Evolutionary conservation across 2,329 filamentous ascomycete species (phyloP).

Genomic region (Neospermospora avenae): DNA sequence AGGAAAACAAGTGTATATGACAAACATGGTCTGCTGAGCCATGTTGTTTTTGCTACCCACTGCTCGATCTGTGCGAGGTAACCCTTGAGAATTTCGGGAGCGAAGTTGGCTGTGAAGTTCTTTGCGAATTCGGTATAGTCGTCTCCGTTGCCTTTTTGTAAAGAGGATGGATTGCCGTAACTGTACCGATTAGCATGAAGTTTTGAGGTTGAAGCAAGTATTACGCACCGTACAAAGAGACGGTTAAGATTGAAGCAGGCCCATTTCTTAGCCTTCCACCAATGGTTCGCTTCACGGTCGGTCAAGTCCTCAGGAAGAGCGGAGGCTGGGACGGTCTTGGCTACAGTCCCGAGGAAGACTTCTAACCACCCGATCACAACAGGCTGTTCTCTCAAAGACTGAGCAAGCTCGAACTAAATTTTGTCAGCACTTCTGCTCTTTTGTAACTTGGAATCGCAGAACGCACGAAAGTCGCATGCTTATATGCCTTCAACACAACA

Average conservation of each 20-base stretch:
- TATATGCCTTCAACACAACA: conserved; percentile 93
- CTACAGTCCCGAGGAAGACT: conserved; percentile 85
- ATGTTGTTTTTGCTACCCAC: conserved; percentile 91
- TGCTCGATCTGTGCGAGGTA: conserved; percentile 95
- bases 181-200: conserved; percentile 42
- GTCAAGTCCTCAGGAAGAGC: conserved; percentile 76
- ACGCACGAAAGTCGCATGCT: conserved; percentile 93
- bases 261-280: conserved; percentile 99
- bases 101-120: conserved; percentile 85
- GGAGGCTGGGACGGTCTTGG: conserved; percentile 75
- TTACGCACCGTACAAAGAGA: conserved; percentile 77
- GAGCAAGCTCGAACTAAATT: conserved; percentile 76
- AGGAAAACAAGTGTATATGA: conserved; percentile 93
- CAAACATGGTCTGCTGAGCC: conserved; percentile 91
- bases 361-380: conserved; percentile 95
- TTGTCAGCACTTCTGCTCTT: conserved; percentile 33
- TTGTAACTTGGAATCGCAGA: conserved; percentile 17
- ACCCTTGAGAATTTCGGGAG: conserved; percentile 92
- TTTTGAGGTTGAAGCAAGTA: not conserved
- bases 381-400: conserved; percentile 72
- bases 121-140: conserved; percentile 83
- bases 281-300: conserved; percentile 90
- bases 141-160: conserved; percentile 70
- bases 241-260: conserved; percentile 96
- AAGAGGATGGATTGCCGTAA: conserved; percentile 80